Conservation (phyloP, 2,329 filamentous ascomycete species). For the Cytospora piceicola region DNA sequence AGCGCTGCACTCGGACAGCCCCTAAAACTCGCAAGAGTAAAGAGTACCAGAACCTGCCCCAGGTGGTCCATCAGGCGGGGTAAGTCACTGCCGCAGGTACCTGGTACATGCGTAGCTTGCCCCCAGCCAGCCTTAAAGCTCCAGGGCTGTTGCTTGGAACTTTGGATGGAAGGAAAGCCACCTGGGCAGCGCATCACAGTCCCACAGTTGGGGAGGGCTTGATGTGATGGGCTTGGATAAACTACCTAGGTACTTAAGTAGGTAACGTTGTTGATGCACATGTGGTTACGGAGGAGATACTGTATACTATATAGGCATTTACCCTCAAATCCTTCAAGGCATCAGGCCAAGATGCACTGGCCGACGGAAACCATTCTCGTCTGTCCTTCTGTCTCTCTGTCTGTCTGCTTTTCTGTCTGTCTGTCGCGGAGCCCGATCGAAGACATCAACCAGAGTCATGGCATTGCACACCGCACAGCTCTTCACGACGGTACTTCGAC, state of each 20-base stretch:
- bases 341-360: neutral
- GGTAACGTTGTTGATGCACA: neutral
- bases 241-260: too few relatives aligned
- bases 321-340: neutral
- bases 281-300: neutral
- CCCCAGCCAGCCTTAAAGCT: neutral
- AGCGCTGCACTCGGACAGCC: neutral
- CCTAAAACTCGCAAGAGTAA: constrained; percentile 1
- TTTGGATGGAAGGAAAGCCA: neutral
- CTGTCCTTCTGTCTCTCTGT: neutral
- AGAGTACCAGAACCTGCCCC: neutral
- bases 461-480: constrained; percentile 11
- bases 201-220: neutral
- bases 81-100: neutral
- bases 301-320: neutral
- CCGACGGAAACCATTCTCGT: neutral
- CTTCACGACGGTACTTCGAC: constrained; percentile 20
- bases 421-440: neutral
- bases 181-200: neutral
- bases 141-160: neutral
- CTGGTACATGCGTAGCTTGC: neutral
- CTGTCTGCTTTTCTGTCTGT: neutral
- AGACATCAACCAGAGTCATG: neutral
- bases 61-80: neutral
- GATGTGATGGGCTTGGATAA: neutral